Evolutionary conservation across 495 filamentous ascomycete genomes (phyloP).

Genomic region (Parmelia sp.): DNA sequence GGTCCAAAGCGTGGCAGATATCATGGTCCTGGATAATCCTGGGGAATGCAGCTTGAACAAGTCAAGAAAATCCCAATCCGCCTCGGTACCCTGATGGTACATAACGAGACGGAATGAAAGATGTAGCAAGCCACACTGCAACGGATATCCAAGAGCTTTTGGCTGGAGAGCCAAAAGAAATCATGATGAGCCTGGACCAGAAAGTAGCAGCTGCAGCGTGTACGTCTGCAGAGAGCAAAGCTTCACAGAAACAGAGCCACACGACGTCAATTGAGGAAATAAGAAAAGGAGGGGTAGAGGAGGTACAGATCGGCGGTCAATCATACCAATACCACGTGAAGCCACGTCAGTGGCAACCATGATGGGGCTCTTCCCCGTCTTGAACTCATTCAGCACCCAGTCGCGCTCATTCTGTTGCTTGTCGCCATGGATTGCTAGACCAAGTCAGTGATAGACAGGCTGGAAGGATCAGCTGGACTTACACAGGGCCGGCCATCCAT

Average conservation of each 20-base stretch:
- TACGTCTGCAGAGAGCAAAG: slow-evolving; percentile 82
- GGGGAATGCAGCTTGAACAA: slow-evolving; percentile 60
- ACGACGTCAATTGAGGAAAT: slow-evolving; percentile 51
- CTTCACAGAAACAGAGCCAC: slow-evolving; percentile 67
- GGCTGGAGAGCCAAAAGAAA: slow-evolving; percentile 65
- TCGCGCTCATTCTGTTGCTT: slow-evolving; percentile 99
- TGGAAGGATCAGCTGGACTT: slow-evolving; percentile 37
- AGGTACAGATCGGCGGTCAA: slow-evolving; percentile 50
- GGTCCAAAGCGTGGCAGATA: slow-evolving; percentile 52
- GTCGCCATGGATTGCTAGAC: slow-evolving; percentile 89
- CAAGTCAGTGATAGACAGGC: slow-evolving; percentile 78
- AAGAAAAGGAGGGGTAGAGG: slow-evolving; percentile 36
- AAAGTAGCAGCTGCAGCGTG: slow-evolving; percentile 71
- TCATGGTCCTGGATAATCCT: slow-evolving; percentile 68
- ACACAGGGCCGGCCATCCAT: slow-evolving; percentile 98
- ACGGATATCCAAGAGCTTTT: slow-evolving; percentile 79
- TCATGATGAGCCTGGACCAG: slow-evolving; percentile 79
- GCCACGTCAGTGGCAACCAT: slow-evolving; percentile 97
- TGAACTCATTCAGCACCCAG: slow-evolving; percentile 99
- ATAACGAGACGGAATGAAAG: slow-evolving; percentile 65
- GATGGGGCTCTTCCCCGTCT: slow-evolving; percentile 84
- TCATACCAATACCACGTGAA: slow-evolving; percentile 99
- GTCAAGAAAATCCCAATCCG: slow-evolving; percentile 69
- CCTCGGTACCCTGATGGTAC: slow-evolving; percentile 66
- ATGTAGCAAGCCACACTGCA: slow-evolving; percentile 68